phyloP scores from a whole-genome alignment of 495 filamentous ascomycete species.

The Trichoderma gamsii region DNA sequence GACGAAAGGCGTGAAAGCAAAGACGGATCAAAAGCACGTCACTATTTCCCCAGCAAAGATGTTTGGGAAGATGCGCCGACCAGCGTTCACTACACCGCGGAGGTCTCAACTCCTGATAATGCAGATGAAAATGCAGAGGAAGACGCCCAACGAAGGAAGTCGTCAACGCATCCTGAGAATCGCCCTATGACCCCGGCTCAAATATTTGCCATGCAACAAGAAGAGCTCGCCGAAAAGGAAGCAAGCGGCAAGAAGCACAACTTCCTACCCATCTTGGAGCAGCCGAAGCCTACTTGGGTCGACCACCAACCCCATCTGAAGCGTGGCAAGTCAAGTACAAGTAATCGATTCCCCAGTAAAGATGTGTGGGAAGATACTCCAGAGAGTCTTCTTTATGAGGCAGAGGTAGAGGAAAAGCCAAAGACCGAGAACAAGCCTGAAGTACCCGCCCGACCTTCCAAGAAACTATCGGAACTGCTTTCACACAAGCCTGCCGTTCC shows the following conservation, averaged over 20 bases:
- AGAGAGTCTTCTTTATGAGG: slow-evolving; percentile 68
- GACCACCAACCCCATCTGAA: slow-evolving; percentile 38
- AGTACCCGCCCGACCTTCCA: slow-evolving; percentile 24
- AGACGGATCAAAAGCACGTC: slow-evolving; percentile 36
- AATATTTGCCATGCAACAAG: slow-evolving; percentile 48
- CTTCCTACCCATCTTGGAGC: slow-evolving; percentile 38
- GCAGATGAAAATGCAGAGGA: slow-evolving; percentile 44
- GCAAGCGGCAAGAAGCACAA: slow-evolving; percentile 35
- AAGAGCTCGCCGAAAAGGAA: slow-evolving; percentile 49
- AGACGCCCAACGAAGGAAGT: slow-evolving; percentile 40
- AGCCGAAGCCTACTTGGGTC: slow-evolving; percentile 42
- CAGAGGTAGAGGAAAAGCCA: slow-evolving; percentile 37
- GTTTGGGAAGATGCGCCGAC: slow-evolving; percentile 96
- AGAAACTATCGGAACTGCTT: slow-evolving; percentile 21
- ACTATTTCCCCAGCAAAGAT: slow-evolving; percentile 87
- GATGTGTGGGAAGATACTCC: slow-evolving; percentile 98
- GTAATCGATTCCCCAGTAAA: slow-evolving; percentile 81
- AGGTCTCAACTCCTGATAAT: slow-evolving; percentile 74
- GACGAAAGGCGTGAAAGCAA: slow-evolving; percentile 33
- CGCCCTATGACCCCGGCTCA: slow-evolving; percentile 45
- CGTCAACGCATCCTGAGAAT: slow-evolving; percentile 25
- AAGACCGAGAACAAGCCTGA: slow-evolving; percentile 29
- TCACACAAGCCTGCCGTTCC: slow-evolving; percentile 35
- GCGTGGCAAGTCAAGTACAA: slow-evolving; percentile 45
- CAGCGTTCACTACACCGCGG: slow-evolving; percentile 75